Evolutionary conservation across 208 protist species (phyloP), one percentile per base, ranked within the genome.

Genomic region (Wallacemonas sp.): DNA sequence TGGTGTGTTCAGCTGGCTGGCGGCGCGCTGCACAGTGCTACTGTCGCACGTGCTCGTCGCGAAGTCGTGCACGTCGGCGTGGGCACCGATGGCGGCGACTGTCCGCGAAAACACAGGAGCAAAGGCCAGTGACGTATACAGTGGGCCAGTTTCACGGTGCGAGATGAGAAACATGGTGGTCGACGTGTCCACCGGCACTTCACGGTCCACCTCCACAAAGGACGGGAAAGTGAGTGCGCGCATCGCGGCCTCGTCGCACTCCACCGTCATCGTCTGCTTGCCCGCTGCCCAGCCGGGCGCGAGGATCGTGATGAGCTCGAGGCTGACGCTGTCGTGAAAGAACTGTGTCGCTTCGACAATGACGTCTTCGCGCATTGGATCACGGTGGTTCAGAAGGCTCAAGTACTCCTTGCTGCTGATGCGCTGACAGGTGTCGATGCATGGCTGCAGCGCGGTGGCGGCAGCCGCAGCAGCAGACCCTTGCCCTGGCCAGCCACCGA

Each of bases 371-470:
- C 77, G 57, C 19, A 62, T 63, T 10, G 48, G 41, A 44, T 92
- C 85, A 15, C 73, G 72, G 68, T 94, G 78, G 22, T 77, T 42
- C 48, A 80, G 64, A 44, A 94, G 68, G 54, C 67, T 77, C n/a
- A 41, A 58, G 69, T 92, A 94, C 73, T 91, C 85, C 39, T 76
- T 79, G 70, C 73, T 81, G 71, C 81, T 88, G 41, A 94, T 89
- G 46, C 78, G 75, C 61, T 88, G 73, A 54, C 76, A 57, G 17
- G 73, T 75, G 57, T 83, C 76, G 21, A 87, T 66, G 27, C 75
- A 65, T 42, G 83, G 65, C 63, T 75, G 68, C 46, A 58, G 30
- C 8, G 38, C 1, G 32, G 21, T 64, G 27, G 45, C 58, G 6
- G 62, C 54, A 0, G 61, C 6, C 10, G 26, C 30, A 30, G 63